Evolutionary conservation across 805 yeast genomes (phyloP).

Genomic region (Myxozyma monticola): DNA sequence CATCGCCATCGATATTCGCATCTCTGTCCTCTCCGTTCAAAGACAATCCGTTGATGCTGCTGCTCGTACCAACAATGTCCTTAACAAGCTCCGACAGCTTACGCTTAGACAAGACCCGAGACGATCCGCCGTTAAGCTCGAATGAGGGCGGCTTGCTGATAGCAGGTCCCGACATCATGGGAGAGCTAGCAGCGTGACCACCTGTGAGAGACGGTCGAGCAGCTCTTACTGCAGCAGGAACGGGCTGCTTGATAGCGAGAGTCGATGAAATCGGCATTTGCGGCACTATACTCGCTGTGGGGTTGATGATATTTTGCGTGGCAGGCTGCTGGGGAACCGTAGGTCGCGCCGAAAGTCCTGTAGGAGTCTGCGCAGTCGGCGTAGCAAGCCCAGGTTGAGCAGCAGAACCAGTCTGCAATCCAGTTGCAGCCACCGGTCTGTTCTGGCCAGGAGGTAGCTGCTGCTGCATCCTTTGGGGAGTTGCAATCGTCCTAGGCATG

Average conservation of each 20-base stretch:
- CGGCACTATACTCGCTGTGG: constrained; percentile 33
- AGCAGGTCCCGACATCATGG: constrained; percentile 76
- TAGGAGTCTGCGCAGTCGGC: too few relatives aligned
- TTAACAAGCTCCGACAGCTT: constrained; percentile 82
- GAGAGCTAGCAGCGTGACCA: constrained; percentile 71
- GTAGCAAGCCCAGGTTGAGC: too few relatives aligned
- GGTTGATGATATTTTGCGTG: too few relatives aligned
- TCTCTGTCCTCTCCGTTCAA: constrained; percentile 74
- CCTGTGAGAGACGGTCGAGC: constrained; percentile 81
- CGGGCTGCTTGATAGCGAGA: constrained; percentile 63
- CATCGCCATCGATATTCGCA: constrained; percentile 90
- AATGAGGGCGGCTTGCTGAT: constrained; percentile 73
- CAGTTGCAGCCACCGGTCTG: too few relatives aligned
- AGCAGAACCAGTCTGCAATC: too few relatives aligned
- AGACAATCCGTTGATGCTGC: constrained; percentile 41
- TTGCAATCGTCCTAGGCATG: too few relatives aligned
- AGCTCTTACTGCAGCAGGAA: constrained; percentile 63
- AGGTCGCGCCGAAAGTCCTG: too few relatives aligned
- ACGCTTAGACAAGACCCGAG: constrained; percentile 79
- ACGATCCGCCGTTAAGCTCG: constrained; percentile 55
- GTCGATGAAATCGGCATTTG: constrained; percentile 58
- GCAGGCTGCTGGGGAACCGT: too few relatives aligned
- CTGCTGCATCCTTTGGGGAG: too few relatives aligned
- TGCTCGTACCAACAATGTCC: constrained; percentile 59
- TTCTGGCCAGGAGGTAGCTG: too few relatives aligned